Conservation (phyloP, 306 rosid genomes). For the Casuarina equisetifolia region DNA sequence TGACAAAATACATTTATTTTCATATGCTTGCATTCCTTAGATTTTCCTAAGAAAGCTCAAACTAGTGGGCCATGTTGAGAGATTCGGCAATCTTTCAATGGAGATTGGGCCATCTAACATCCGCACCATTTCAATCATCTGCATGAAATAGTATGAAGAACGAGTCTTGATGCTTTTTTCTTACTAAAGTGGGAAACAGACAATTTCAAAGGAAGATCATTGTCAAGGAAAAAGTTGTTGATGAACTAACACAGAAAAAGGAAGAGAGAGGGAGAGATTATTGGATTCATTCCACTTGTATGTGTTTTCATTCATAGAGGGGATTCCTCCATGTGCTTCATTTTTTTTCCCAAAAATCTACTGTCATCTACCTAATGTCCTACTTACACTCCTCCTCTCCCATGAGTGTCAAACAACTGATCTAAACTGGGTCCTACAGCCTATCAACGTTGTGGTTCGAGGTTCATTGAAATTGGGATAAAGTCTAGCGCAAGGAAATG, state of each 20-base stretch:
- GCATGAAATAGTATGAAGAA: neutral
- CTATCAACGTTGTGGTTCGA: neutral
- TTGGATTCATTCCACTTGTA: constrained; percentile 1
- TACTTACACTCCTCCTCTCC: neutral
- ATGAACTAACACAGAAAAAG: neutral
- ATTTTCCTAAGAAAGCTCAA: constrained; percentile 1
- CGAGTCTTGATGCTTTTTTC: neutral
- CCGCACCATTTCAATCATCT: neutral
- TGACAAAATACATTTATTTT: neutral
- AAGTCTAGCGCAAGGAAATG: neutral
- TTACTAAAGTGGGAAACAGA: neutral
- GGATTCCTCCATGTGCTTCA: constrained; percentile 1
- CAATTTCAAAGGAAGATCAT: neutral
- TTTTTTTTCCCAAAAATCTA: neutral
- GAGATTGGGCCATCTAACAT: neutral
- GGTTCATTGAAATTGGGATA: neutral
- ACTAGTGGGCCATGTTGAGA: neutral
- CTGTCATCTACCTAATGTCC: neutral
- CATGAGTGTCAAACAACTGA: constrained; percentile 1
- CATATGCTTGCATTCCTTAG: neutral
- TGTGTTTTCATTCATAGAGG: constrained; percentile 2
- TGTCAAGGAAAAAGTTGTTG: neutral
- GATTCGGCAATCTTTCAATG: constrained; percentile 5
- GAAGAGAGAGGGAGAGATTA: neutral
- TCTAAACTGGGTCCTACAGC: constrained; percentile 1